A percentile compares a stretch with the other conserved stretches of the same genome.
phyloP scores from a whole-genome alignment of 257 asterid genomes.

The Cinchona pubescens region DNA sequence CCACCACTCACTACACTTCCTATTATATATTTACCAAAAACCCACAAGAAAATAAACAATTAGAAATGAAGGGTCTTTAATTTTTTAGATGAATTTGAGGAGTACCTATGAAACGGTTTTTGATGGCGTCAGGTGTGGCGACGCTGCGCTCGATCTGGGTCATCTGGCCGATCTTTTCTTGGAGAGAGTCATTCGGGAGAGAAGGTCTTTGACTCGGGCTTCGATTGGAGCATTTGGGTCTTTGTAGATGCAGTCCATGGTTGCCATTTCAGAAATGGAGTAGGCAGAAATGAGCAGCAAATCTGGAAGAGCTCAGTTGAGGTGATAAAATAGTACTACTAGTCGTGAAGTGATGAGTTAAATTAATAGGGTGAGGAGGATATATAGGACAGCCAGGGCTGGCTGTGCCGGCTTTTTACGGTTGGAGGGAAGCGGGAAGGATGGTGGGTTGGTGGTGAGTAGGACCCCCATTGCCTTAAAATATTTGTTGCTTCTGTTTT shows the following conservation, averaged over 20 bases:
- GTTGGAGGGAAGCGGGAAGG: too few species aligned
- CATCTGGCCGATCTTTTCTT: conserved; percentile 91
- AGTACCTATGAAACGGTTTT: conserved; percentile 51
- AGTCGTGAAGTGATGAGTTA: too few species aligned
- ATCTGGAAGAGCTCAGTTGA: too few species aligned
- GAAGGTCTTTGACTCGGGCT: conserved; percentile 74
- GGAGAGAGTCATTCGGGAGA: conserved; percentile 77
- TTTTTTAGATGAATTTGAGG: too few species aligned
- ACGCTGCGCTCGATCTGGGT: conserved; percentile 79
- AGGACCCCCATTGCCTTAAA: too few species aligned
- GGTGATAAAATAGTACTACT: too few species aligned
- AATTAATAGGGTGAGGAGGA: too few species aligned
- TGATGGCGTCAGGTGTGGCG: conserved; percentile 44
- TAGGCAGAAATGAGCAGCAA: too few species aligned
- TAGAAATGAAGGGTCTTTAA: neutral
- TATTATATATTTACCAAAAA: conserved; percentile 26
- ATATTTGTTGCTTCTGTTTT: too few species aligned
- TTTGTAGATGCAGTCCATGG: conserved; percentile 73
- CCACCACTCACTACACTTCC: conserved; percentile 93
- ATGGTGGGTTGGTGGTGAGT: too few species aligned
- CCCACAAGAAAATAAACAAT: neutral
- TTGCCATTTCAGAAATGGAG: neutral
- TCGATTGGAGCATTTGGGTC: conserved; percentile 66
- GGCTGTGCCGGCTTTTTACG: too few species aligned
- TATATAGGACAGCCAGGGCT: too few species aligned